Conservation (phyloP, 169 alveolate genomes). For the Cryptosporidium ryanae region DNA sequence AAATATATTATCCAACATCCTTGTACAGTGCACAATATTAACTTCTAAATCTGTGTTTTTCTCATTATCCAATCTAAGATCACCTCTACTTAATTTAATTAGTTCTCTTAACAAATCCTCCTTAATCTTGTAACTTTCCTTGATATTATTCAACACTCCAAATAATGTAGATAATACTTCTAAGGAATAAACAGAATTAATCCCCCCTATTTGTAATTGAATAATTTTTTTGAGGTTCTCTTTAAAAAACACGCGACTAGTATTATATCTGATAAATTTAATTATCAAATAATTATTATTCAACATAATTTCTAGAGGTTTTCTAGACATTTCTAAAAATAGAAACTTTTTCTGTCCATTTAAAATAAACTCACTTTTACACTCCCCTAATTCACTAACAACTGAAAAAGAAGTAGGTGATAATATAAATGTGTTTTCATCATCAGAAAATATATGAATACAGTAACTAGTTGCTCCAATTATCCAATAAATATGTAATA, state of each 20-base stretch:
- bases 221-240: neutral
- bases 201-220: neutral
- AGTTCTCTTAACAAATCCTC: too few species aligned
- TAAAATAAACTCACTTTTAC: neutral
- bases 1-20: too few species aligned
- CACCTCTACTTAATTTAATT: too few species aligned
- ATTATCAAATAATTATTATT: neutral
- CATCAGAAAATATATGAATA: constrained; percentile 25
- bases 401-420: constrained; percentile 55
- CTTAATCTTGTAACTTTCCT: too few species aligned
- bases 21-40: too few species aligned
- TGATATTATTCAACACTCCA: neutral
- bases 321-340: neutral
- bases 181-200: neutral
- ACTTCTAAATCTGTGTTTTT: too few species aligned
- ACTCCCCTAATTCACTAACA: neutral
- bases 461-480: neutral
- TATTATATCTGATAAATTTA: neutral
- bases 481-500: constrained; percentile 6
- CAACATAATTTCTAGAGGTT: constrained; percentile 1
- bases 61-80: too few species aligned
- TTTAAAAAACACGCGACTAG: neutral
- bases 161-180: neutral
- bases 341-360: neutral
- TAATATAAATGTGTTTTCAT: neutral